phyloP scores from a whole-genome alignment of 2,329 filamentous ascomycete genomes.

The Chaetomiaceae sp. region DNA sequence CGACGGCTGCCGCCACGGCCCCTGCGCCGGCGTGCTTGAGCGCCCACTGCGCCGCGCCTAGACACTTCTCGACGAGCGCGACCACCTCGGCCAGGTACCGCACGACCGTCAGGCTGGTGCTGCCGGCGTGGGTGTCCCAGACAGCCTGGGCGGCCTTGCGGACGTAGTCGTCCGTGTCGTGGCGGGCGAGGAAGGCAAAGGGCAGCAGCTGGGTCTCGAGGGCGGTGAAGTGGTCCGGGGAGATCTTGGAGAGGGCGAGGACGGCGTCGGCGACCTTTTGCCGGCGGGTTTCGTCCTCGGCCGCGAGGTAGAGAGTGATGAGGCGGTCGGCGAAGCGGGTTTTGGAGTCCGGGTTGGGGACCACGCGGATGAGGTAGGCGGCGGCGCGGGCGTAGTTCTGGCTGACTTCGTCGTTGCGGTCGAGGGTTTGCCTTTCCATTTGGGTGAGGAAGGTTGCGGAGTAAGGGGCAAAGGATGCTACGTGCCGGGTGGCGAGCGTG shows the following conservation, averaged over 20 bases:
- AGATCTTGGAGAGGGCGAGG: constrained; percentile 75
- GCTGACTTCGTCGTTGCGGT: constrained; percentile 90
- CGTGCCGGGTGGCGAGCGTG: constrained; percentile 76
- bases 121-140: constrained; percentile 88
- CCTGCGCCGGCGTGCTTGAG: constrained; percentile 85
- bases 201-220: constrained; percentile 73
- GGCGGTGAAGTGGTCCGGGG: constrained; percentile 79
- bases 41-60: constrained; percentile 81
- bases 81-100: constrained; percentile 83
- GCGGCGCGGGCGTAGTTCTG: constrained; percentile 81
- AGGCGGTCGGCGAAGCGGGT: constrained; percentile 48
- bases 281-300: constrained; percentile 71
- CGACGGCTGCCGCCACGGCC: constrained; percentile 68
- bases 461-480: constrained; percentile 67
- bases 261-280: constrained; percentile 79
- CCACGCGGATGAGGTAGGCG: constrained; percentile 72
- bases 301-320: constrained; percentile 71
- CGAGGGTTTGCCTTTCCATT: constrained; percentile 75
- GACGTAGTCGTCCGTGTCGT: constrained; percentile 78
- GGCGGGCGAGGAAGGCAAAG: constrained; percentile 81
- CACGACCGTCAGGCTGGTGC: constrained; percentile 67
- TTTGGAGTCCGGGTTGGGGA: constrained; percentile 43
- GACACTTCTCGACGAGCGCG: constrained; percentile 57
- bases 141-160: constrained; percentile 75
- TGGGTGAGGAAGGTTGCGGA: constrained; percentile 71